A percentile compares a stretch with the other conserved stretches of the same genome.
Conservation (phyloP, 202 grass and related monocot genomes). For the Zoysia matrella region DNA sequence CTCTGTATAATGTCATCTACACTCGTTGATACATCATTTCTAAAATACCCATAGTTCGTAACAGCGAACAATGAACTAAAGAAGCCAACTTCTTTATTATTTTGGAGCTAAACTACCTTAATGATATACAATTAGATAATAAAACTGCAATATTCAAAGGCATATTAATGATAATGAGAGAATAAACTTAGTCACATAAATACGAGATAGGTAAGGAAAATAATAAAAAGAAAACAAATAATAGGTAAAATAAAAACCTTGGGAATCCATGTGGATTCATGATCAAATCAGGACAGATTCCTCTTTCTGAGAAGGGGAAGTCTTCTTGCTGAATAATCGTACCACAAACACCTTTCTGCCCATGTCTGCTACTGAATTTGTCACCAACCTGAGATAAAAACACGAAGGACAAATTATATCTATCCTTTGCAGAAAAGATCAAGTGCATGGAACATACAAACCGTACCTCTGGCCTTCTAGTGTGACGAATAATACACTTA, state of each 20-base stretch:
- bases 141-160: too few species aligned
- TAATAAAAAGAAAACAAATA: slow-evolving; percentile 28
- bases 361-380: slow-evolving; percentile 99
- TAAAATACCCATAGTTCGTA: too few species aligned
- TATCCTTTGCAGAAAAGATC: slow-evolving; percentile 30
- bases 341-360: slow-evolving; percentile 98
- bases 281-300: slow-evolving; percentile 98
- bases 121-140: too few species aligned
- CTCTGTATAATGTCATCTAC: too few species aligned
- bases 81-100: too few species aligned
- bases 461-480: slow-evolving; percentile 85
- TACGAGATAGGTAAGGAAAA: slow-evolving; percentile 31
- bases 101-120: too few species aligned
- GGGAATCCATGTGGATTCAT: slow-evolving; percentile 99
- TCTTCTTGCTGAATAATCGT: slow-evolving; percentile 98
- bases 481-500: slow-evolving; percentile 93
- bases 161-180: too few species aligned
- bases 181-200: too few species aligned
- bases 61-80: too few species aligned
- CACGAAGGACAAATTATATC: slow-evolving; percentile 28
- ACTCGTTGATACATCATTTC: too few species aligned
- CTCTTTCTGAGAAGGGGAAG: slow-evolving; percentile 90
- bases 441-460: slow-evolving; percentile 17
- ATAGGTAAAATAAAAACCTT: slow-evolving; percentile 59
- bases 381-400: slow-evolving; percentile 77